A percentile compares a stretch with the other conserved stretches of the same genome.
phyloP scores from a whole-genome alignment of 768 basidiomycete genomes.

The Lentinula raphanica region DNA sequence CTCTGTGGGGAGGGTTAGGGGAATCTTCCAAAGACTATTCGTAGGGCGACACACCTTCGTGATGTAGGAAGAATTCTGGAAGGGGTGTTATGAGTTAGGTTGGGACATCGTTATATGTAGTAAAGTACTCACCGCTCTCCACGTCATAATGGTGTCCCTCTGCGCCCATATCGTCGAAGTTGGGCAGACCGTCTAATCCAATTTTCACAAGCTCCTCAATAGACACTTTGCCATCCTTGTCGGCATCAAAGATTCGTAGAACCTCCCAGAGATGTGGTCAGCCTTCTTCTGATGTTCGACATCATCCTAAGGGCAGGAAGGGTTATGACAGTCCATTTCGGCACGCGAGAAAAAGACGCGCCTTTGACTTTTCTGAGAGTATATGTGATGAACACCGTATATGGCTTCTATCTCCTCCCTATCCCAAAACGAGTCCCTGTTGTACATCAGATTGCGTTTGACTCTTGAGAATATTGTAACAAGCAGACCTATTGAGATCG shows the following conservation, averaged over 20 bases:
- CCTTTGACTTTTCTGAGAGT: conserved; percentile 78
- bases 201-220: conserved; percentile 67
- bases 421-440: conserved; percentile 78
- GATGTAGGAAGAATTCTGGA: conserved; percentile 90
- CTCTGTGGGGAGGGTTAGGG: conserved; percentile 39
- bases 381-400: conserved; percentile 93
- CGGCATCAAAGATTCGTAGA: conserved; percentile 64
- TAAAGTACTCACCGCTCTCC: conserved; percentile 66
- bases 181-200: conserved; percentile 74
- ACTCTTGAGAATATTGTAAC: neutral
- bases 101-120: neutral
- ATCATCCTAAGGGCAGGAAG: conserved; percentile 50
- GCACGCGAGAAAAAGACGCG: conserved; percentile 11
- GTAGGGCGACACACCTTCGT: conserved; percentile 65
- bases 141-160: conserved; percentile 93
- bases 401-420: conserved; percentile 89
- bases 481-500: conserved; percentile 74
- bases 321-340: neutral
- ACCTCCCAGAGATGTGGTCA: conserved; percentile 67
- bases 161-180: conserved; percentile 77
- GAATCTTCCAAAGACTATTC: neutral
- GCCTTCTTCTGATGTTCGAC: conserved; percentile 80
- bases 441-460: neutral
- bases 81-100: neutral
- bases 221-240: conserved; percentile 65